These are phyloP conservation scores for Colletotrichum tamarilloi DNA, from an alignment of 2,329 filamentous ascomycete genomes.

Conservation along the genomic window DNA sequence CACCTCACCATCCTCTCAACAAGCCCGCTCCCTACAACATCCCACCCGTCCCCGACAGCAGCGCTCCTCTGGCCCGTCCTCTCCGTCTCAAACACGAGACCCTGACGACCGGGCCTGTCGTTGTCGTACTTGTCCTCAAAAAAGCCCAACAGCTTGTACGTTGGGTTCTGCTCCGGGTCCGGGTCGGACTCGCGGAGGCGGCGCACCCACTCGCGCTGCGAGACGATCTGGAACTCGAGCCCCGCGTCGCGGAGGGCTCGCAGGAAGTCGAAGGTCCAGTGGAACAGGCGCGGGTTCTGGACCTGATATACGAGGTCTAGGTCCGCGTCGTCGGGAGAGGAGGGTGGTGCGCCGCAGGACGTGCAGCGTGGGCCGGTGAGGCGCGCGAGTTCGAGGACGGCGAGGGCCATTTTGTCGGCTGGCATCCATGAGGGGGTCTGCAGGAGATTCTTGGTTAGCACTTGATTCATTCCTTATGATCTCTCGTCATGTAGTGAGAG, in stretches of 20 bases:
- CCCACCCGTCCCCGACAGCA: constrained; percentile 46
- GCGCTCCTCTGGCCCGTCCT: constrained; percentile 46
- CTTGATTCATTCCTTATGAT: background rate
- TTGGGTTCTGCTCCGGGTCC: constrained; percentile 61
- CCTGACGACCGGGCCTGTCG: constrained; percentile 48
- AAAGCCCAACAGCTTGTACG: constrained; percentile 63
- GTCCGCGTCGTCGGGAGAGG: constrained; percentile 24
- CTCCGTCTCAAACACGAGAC: constrained; percentile 51
- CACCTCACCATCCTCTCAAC: constrained; percentile 49
- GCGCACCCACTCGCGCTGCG: constrained; percentile 56
- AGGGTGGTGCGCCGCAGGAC: constrained; percentile 42
- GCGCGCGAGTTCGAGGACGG: constrained; percentile 46
- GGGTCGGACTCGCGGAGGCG: constrained; percentile 56
- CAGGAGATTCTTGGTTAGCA: background rate
- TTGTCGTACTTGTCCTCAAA: constrained; percentile 63
- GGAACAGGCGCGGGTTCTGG: constrained; percentile 58
- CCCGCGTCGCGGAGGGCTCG: constrained; percentile 59
- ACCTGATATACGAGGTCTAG: constrained; percentile 59
- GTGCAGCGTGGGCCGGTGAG: constrained; percentile 39
- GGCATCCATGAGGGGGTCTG: constrained; percentile 51
- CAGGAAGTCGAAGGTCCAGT: constrained; percentile 64
- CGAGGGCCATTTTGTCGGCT: constrained; percentile 48
- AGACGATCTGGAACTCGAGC: constrained; percentile 55
- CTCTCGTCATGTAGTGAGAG: background rate
- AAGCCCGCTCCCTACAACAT: constrained; percentile 51